Evolutionary conservation across 169 alveolate species (phyloP).

Genomic region (Plasmodium cynomolgi): DNA sequence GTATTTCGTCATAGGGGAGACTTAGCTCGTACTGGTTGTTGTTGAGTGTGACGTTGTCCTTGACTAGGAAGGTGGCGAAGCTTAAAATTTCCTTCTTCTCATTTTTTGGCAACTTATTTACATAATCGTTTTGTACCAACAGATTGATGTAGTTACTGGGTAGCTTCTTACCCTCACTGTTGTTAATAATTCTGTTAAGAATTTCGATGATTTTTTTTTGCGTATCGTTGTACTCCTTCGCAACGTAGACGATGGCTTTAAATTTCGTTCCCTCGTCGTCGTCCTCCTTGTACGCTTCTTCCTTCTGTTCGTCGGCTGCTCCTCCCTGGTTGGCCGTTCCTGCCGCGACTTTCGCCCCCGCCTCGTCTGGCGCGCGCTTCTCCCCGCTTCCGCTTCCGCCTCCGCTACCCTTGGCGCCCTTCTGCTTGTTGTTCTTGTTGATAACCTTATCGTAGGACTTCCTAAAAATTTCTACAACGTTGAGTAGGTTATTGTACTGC

Average conservation of each 20-base stretch:
- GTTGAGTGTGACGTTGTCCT: constrained; percentile 84
- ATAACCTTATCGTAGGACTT: constrained; percentile 58
- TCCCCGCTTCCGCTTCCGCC: background rate
- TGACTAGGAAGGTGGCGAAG: constrained; percentile 89
- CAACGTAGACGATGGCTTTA: constrained; percentile 49
- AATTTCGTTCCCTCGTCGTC: constrained; percentile 51
- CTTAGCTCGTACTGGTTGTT: constrained; percentile 84
- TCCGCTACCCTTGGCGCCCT: background rate
- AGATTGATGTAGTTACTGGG: constrained; percentile 69
- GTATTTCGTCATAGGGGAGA: constrained; percentile 82
- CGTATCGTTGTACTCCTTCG: constrained; percentile 75
- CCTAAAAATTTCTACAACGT: constrained; percentile 72
- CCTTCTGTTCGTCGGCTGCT: background rate
- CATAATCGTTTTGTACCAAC: constrained; percentile 75
- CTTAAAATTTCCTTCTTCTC: constrained; percentile 88
- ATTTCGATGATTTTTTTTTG: constrained; percentile 75
- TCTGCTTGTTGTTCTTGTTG: constrained; percentile 32
- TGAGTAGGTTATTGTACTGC: constrained; percentile 59
- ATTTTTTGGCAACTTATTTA: constrained; percentile 76
- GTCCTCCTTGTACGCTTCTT: constrained; percentile 1
- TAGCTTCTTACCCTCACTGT: constrained; percentile 72
- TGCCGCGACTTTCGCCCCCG: background rate
- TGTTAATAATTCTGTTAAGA: constrained; percentile 71
- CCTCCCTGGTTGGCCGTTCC: background rate
- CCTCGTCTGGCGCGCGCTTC: background rate